A percentile compares a stretch with the other conserved stretches of the same genome.
Conservation (phyloP, 179 eudicot genomes). For the Carnegiea gigantea region DNA sequence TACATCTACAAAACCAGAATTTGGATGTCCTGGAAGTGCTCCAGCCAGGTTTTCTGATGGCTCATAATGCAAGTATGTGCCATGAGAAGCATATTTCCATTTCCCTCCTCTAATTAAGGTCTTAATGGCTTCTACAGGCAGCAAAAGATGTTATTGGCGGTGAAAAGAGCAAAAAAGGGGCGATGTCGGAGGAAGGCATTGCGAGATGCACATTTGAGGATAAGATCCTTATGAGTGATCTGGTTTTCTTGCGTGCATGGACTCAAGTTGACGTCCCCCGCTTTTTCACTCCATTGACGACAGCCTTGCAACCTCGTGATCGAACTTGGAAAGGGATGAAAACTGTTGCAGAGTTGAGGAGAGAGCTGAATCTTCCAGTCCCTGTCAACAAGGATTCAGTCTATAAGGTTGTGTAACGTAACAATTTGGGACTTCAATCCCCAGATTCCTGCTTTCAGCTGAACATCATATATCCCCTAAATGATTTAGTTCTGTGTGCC, state of each 20-base stretch:
- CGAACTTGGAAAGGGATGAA: slow-evolving; percentile 81
- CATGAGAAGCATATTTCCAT: background rate
- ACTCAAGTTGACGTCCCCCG: slow-evolving; percentile 84
- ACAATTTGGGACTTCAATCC: background rate
- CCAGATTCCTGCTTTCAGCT: background rate
- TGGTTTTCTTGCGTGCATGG: slow-evolving; percentile 88
- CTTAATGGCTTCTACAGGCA: slow-evolving; percentile 45
- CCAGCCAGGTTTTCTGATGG: no score
- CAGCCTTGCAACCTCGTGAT: slow-evolving; percentile 87
- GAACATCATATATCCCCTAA: background rate
- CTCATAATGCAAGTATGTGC: no score
- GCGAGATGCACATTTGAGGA: slow-evolving; percentile 99
- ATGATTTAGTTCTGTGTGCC: background rate
- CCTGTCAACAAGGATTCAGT: slow-evolving; percentile 86
- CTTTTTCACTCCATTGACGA: slow-evolving; percentile 79
- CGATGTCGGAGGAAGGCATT: slow-evolving; percentile 67
- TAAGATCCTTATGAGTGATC: slow-evolving; percentile 89
- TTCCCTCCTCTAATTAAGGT: background rate
- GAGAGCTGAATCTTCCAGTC: slow-evolving; percentile 57
- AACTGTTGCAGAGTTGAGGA: slow-evolving; percentile 86
- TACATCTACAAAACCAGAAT: no score
- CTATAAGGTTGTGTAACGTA: slow-evolving; percentile 56
- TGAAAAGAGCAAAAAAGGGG: slow-evolving; percentile 56
- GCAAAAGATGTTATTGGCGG: slow-evolving; percentile 85
- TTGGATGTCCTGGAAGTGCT: no score